These are phyloP conservation scores for Stagonosporopsis cucurbitacearum DNA, from an alignment of 2,329 filamentous ascomycete species.

Conservation along the genomic window DNA sequence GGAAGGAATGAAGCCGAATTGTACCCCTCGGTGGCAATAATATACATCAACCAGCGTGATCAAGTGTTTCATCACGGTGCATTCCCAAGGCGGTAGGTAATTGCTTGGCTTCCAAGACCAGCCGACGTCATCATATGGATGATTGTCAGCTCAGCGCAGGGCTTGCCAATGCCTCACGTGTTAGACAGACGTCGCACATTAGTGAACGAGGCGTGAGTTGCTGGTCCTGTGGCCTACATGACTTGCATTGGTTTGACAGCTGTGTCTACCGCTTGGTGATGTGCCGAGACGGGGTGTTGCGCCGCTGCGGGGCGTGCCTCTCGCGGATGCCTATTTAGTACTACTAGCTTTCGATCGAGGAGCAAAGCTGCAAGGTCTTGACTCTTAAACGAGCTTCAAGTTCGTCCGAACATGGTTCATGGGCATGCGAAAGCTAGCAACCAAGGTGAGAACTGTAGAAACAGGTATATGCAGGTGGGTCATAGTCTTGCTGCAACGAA, in stretches of 20 bases:
- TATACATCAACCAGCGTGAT: slow-evolving; percentile 16
- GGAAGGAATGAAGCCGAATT: slow-evolving; percentile 16
- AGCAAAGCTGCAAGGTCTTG: neutral
- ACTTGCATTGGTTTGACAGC: slow-evolving; percentile 3
- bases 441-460: slow-evolving; percentile 7
- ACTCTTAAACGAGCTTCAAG: neutral
- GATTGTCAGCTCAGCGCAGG: slow-evolving; percentile 9
- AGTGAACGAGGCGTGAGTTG: slow-evolving; percentile 10
- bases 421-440: slow-evolving; percentile 1
- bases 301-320: slow-evolving; percentile 5
- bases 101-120: slow-evolving; percentile 27
- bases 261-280: slow-evolving; percentile 3
- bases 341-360: neutral
- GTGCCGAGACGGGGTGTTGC: slow-evolving; percentile 2
- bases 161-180: slow-evolving; percentile 15
- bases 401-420: neutral
- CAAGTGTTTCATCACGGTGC: slow-evolving; percentile 13
- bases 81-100: slow-evolving; percentile 21
- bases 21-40: slow-evolving; percentile 29
- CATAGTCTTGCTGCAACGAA: slow-evolving; percentile 5
- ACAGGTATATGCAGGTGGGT: slow-evolving; percentile 19
- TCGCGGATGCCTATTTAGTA: no score
- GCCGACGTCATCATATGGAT: slow-evolving; percentile 24
- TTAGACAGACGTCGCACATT: slow-evolving; percentile 16
- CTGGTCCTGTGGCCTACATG: slow-evolving; percentile 7